Conservation (phyloP, 2,329 filamentous ascomycete genomes). For the Gremmenia infestans region DNA sequence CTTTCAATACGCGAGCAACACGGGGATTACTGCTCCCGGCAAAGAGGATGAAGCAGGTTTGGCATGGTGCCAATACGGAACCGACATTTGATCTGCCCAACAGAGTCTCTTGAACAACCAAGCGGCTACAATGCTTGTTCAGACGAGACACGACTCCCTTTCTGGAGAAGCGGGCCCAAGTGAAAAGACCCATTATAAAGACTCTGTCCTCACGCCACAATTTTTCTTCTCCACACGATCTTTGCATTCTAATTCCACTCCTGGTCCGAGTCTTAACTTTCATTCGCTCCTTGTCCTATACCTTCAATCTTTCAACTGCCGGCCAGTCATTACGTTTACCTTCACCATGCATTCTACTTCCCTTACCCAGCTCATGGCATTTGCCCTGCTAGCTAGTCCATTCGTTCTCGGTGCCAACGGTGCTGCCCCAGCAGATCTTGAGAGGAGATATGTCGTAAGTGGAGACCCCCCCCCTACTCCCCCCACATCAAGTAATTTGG, state of each 20-base stretch:
- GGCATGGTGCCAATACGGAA: not conserved
- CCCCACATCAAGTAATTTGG: not conserved
- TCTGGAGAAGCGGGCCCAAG: not conserved
- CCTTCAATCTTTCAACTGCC: not conserved
- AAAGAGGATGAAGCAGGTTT: not conserved
- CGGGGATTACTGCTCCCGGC: not conserved
- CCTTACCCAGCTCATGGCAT: constrained; percentile 1
- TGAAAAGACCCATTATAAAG: not conserved
- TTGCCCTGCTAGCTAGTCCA: constrained; percentile 4
- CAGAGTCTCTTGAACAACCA: not conserved
- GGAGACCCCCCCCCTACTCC: not conserved
- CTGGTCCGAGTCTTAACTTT: constrained; percentile 1
- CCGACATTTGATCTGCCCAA: not conserved
- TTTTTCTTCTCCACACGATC: not conserved
- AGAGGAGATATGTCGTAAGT: not conserved
- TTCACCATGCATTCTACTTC: constrained; percentile 5
- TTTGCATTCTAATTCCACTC: constrained; percentile 1
- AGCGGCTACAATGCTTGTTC: not conserved
- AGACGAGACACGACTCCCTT: not conserved
- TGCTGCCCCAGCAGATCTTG: not conserved
- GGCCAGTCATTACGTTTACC: constrained; percentile 1
- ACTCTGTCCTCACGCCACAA: not conserved
- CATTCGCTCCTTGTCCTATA: not conserved
- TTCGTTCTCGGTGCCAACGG: constrained; percentile 1
- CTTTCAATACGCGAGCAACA: not conserved